phyloP scores from a whole-genome alignment of 176 grass and related monocot species.

The Poa pratensis region DNA sequence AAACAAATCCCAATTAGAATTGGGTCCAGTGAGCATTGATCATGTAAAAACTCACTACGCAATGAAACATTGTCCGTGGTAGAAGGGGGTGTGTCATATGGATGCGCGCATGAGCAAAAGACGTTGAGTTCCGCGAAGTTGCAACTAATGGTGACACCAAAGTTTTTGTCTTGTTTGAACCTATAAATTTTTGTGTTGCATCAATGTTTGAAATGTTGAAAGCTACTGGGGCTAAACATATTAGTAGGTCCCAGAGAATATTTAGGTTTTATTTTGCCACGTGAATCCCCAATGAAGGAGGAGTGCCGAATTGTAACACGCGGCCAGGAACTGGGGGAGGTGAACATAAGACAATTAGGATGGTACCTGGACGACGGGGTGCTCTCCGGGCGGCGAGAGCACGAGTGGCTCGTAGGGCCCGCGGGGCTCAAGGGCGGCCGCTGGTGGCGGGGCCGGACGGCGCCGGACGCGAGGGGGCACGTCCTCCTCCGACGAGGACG shows the following conservation, averaged over 20 bases:
- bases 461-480: slow-evolving; percentile 20
- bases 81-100: background rate
- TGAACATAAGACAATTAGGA: background rate
- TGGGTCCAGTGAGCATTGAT: slow-evolving; percentile 20
- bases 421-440: slow-evolving; percentile 40
- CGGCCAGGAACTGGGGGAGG: background rate
- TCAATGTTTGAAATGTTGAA: slow-evolving; percentile 1
- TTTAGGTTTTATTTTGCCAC: slow-evolving; percentile 10
- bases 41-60: background rate
- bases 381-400: slow-evolving; percentile 62
- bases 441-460: slow-evolving; percentile 40
- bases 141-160: background rate
- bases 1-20: slow-evolving; percentile 16
- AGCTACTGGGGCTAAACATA: background rate
- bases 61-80: background rate
- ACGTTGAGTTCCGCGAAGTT: background rate
- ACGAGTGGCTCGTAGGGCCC: slow-evolving; percentile 84
- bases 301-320: background rate
- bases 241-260: background rate
- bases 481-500: slow-evolving; percentile 24
- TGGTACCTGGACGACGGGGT: slow-evolving; percentile 71
- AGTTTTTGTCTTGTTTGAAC: background rate
- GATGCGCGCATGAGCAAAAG: background rate
- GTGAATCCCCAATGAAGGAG: background rate
- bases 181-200: background rate